Percentiles rank a stretch among this genome's conserved stretches.
These are phyloP conservation scores for Phytophthora citricola DNA, from an alignment of 352 stramenopile species.

Conservation along the genomic window DNA sequence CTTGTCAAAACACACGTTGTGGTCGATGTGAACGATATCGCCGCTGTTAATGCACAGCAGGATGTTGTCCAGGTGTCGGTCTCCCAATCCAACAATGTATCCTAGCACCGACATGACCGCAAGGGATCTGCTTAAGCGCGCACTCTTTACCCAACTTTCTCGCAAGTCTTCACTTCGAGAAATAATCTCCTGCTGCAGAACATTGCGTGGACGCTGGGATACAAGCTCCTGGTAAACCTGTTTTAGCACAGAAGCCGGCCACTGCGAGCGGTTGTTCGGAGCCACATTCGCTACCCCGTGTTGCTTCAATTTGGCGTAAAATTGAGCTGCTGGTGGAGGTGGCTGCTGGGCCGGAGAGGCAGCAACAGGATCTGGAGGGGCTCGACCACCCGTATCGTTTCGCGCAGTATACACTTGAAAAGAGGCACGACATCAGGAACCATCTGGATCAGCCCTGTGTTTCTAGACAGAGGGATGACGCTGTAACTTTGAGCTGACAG, in stretches of 20 bases:
- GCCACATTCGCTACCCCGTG: conserved; percentile 75
- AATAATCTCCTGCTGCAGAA: conserved; percentile 73
- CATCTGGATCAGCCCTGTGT: conserved; percentile 89
- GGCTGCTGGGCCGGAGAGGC: conserved; percentile 25
- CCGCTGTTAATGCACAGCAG: conserved; percentile 80
- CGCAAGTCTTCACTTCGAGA: conserved; percentile 60
- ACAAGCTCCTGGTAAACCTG: conserved; percentile 78
- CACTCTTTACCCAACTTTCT: conserved; percentile 66
- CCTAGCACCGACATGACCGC: conserved; percentile 91
- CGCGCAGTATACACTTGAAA: conserved; percentile 77
- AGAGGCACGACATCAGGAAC: conserved; percentile 81
- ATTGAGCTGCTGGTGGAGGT: conserved; percentile 65
- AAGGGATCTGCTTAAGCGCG: conserved; percentile 70
- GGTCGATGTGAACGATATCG: conserved; percentile 93
- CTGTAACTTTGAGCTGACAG: conserved; percentile 72
- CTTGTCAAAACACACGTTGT: conserved; percentile 94
- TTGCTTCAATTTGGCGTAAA: conserved; percentile 86
- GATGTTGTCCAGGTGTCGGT: conserved; percentile 94
- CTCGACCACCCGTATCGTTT: conserved; percentile 33
- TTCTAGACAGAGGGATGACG: conserved; percentile 79
- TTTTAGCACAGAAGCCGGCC: conserved; percentile 65
- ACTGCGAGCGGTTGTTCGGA: conserved; percentile 70
- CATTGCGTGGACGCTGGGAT: conserved; percentile 62
- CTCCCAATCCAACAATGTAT: conserved; percentile 90
- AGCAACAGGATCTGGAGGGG: conserved; percentile 27